phyloP scores from a whole-genome alignment of 305 asterid genomes.

The Solanum chacoense region DNA sequence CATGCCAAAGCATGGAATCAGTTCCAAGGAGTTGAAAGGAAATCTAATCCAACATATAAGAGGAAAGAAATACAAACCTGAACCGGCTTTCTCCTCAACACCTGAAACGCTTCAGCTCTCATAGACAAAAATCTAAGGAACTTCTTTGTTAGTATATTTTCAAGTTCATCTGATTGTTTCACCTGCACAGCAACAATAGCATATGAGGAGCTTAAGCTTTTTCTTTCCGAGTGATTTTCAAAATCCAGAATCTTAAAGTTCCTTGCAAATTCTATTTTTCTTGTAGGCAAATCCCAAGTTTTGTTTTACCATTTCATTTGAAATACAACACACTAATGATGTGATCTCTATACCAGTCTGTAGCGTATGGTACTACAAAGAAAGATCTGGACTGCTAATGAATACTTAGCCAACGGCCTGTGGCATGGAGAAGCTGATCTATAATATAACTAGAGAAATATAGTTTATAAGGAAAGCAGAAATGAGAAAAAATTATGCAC shows the following conservation, averaged over 20 bases:
- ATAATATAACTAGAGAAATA: neutral
- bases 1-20: neutral
- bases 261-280: neutral
- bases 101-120: constrained; percentile 99
- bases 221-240: neutral
- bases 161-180: constrained; percentile 95
- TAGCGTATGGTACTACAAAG: neutral
- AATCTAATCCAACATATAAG: neutral
- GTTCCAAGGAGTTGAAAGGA: neutral
- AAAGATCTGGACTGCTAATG: neutral
- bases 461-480: neutral
- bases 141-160: constrained; percentile 91
- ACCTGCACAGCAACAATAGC: constrained; percentile 38
- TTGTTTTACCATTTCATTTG: neutral
- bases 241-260: neutral
- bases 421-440: neutral
- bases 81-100: constrained; percentile 93
- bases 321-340: neutral
- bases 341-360: neutral
- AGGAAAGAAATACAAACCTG: constrained; percentile 38
- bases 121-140: constrained; percentile 90
- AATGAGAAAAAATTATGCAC: neutral
- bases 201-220: neutral
- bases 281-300: neutral
- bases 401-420: neutral